A percentile compares a stretch with the other conserved stretches of the same genome.
These are phyloP conservation scores for Chaetomium cochliodes DNA, from an alignment of 495 filamentous ascomycete species.

Conservation along the genomic window DNA sequence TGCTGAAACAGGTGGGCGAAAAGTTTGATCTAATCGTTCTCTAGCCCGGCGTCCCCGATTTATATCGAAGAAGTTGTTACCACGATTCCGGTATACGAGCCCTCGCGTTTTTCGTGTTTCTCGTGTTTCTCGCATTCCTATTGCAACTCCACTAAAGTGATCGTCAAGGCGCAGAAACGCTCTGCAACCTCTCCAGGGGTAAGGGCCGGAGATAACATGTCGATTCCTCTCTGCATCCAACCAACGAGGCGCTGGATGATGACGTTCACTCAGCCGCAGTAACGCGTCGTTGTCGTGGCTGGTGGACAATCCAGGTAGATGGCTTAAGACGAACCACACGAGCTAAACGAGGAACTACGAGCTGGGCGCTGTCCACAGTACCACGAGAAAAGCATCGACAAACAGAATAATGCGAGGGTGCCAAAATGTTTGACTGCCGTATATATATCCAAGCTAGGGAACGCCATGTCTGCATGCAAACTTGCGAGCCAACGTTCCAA, in stretches of 20 bases:
- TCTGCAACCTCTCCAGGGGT: neutral
- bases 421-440: too few species aligned
- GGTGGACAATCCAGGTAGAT: too few species aligned
- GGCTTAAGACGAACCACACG: neutral
- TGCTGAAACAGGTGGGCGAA: neutral
- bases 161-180: neutral
- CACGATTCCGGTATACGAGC: neutral
- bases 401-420: too few species aligned
- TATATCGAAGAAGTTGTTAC: neutral
- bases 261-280: too few species aligned
- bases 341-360: neutral
- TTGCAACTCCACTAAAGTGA: neutral
- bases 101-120: constrained; percentile 8
- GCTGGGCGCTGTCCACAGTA: neutral
- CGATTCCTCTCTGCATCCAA: neutral
- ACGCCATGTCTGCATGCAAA: too few species aligned
- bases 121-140: neutral
- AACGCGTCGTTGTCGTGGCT: too few species aligned
- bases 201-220: neutral
- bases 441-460: too few species aligned
- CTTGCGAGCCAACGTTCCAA: too few species aligned
- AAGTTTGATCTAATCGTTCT: neutral
- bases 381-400: neutral
- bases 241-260: too few species aligned
- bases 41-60: neutral